Evolutionary conservation across 1,139 yeast species (phyloP).

Genomic region (Geotrichum phurueaensis): DNA sequence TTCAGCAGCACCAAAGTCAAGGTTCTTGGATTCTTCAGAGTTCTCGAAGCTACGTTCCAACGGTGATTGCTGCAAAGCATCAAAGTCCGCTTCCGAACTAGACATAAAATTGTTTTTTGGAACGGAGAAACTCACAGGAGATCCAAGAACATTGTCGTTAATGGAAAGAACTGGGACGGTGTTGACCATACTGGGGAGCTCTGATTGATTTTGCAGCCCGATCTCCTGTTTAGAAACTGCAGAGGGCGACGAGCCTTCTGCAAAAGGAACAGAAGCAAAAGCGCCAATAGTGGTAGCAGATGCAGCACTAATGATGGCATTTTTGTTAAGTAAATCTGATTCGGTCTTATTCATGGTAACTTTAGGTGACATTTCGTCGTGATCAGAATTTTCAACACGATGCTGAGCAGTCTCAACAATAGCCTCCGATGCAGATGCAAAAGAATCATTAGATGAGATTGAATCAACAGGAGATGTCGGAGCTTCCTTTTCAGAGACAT

Average conservation of each 20-base stretch:
- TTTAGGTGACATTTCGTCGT: neutral
- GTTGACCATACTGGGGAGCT: neutral
- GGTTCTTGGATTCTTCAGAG: neutral
- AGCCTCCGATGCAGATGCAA: conserved; percentile 1
- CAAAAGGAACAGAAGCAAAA: neutral
- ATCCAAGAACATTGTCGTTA: neutral
- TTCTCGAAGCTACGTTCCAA: neutral
- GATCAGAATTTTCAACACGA: neutral
- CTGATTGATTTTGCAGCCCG: no score
- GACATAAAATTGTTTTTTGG: conserved; percentile 1
- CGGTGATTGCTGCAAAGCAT: neutral
- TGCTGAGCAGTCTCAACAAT: neutral
- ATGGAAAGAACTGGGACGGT: neutral
- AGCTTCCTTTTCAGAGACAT: neutral
- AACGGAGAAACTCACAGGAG: neutral
- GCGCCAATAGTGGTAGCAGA: neutral
- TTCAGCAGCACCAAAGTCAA: neutral
- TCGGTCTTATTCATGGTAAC: neutral
- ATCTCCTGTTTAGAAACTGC: neutral
- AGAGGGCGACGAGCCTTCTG: neutral
- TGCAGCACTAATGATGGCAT: neutral
- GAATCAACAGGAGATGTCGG: neutral
- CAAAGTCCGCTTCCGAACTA: neutral
- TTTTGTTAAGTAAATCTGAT: neutral
- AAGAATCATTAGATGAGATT: neutral